Conservation (phyloP, 2,329 filamentous ascomycete genomes). For the Sporothrix pseudoabietina region DNA sequence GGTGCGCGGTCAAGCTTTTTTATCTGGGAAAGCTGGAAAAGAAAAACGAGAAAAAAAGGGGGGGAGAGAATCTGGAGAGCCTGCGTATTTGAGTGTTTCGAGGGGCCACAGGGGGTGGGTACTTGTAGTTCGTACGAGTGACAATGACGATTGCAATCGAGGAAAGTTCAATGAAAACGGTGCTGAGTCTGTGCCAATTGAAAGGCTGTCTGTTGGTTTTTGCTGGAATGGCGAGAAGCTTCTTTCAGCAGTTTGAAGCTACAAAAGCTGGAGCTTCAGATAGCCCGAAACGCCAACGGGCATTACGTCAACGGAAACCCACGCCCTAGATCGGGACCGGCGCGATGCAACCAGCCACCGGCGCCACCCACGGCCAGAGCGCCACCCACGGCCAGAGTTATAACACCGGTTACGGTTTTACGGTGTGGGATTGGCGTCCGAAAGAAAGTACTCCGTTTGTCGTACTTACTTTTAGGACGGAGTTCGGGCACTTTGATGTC, state of each 20-base stretch:
- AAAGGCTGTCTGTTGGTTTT: background rate
- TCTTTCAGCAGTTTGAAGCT: background rate
- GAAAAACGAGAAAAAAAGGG: too few relatives aligned
- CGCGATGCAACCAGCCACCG: background rate
- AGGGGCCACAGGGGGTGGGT: background rate
- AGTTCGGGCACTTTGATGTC: background rate
- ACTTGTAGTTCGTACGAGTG: background rate
- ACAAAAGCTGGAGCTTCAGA: background rate
- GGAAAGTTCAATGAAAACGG: background rate
- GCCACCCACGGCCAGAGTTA: background rate
- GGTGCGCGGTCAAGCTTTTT: slow-evolving; percentile 1
- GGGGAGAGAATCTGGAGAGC: background rate
- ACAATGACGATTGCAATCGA: background rate
- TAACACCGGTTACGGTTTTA: background rate
- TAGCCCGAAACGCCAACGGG: too few relatives aligned
- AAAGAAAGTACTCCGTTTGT: too few relatives aligned
- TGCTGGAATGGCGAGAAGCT: background rate
- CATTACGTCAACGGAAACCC: background rate
- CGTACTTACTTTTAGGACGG: background rate
- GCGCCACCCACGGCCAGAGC: background rate
- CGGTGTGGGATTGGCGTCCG: background rate
- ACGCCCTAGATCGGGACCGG: background rate
- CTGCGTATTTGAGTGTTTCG: background rate
- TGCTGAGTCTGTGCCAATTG: background rate
- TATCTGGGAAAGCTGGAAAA: background rate